Evolutionary conservation across 805 yeast genomes (phyloP).

Genomic region (Hanseniaspora occidentalis): DNA sequence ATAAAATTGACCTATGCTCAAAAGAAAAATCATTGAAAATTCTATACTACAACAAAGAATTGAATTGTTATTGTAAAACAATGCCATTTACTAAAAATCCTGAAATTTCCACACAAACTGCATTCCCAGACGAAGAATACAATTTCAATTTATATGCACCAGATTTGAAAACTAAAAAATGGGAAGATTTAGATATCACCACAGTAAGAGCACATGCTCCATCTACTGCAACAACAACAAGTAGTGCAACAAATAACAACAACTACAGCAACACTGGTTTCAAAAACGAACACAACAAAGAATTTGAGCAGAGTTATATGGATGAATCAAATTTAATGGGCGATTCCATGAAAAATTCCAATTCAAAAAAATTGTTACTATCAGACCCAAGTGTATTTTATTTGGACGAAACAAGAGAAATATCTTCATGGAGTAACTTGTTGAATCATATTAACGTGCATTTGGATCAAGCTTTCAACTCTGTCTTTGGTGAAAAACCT

Average conservation of each 20-base stretch:
- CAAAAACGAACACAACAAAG: no score
- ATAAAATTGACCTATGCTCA: constrained; percentile 36
- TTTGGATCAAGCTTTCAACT: constrained; percentile 1
- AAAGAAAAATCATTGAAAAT: constrained; percentile 33
- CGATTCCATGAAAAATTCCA: no score
- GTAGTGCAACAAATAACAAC: no score
- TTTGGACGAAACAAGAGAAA: constrained; percentile 3
- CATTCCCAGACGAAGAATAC: constrained; percentile 21
- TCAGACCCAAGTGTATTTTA: constrained; percentile 4
- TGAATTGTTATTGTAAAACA: constrained; percentile 46
- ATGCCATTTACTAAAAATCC: constrained; percentile 39
- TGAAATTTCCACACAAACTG: constrained; percentile 23
- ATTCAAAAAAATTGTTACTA: no score
- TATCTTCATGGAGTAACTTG: constrained; percentile 1
- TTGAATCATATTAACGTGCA: neutral
- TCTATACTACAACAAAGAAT: constrained; percentile 46
- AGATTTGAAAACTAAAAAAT: constrained; percentile 16
- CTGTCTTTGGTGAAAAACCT: constrained; percentile 16
- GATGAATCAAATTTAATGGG: no score
- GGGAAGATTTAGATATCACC: constrained; percentile 16
- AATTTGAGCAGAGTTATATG: no score
- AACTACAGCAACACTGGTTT: no score
- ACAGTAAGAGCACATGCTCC: constrained; percentile 9
- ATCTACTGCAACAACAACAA: constrained; percentile 6
- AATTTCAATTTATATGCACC: constrained; percentile 19